Base-by-base conservation (phyloP, 108 stramenopile species). In the Cylindrotheca closterium region DNA sequence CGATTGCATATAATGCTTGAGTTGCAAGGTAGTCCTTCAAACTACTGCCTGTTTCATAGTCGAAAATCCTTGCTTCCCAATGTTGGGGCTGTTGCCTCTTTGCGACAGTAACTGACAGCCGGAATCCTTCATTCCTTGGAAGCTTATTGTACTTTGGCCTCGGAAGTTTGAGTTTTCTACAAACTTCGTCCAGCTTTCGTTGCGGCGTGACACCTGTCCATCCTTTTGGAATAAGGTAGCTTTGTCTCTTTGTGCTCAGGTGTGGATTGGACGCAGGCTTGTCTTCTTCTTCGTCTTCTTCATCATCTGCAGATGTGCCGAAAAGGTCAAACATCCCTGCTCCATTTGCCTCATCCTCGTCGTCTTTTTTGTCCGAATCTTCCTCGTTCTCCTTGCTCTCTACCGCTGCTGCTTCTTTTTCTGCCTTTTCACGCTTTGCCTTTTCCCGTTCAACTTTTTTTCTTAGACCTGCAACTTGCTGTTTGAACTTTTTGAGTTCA, bases 191-290 rank as follows among this genome's bases (percentile, higher is more conserved):
- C 45, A 93, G 55, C 4, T 75, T 63, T 47, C 79, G 70, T 59
- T 85, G 52, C 0, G 92, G 88, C 4, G 81, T 86, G 21, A 68
- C 68, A 7, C 92, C 92, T 10, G 85, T 87, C 92, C 88, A 93
- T n/a, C 61, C 57, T 29, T 71, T 75, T 5, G 86, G 86, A 68
- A 92, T 73, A 12, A 33, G 18, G 57, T 32, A 54, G 57, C 65
- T 51, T 1, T 65, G 70, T 15, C 37, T 8, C 22, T 19, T 51
- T 10, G 37, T 42, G 37, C 37, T 15, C 7, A 42, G 37, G 10
- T 42, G 10, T 42, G 7, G 10, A 42, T 15, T 42, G 7, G 37
- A 7, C 10, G 7, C 37, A 42, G 37, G 10, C 15, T 42, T 15
- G 37, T 7, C 15, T 15, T 42, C 37, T 42, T 15, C 37, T 42